Conservation (phyloP, 495 filamentous ascomycete species). For the Cercophora newfieldiana region DNA sequence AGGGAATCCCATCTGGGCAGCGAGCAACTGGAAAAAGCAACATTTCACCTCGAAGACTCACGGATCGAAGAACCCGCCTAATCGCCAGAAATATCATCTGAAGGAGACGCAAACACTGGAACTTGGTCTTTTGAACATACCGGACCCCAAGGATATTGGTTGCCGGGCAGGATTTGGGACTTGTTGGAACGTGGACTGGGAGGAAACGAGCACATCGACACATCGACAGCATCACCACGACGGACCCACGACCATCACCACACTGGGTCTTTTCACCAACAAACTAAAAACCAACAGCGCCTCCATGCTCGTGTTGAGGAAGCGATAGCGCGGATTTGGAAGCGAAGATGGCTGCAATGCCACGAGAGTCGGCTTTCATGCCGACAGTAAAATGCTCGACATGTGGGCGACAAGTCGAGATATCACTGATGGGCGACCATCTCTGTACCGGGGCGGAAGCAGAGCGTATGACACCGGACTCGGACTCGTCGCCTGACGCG, state of each 20-base stretch:
- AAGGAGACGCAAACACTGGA: not conserved
- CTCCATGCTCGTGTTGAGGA: slow-evolving; percentile 20
- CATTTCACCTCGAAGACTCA: slow-evolving; percentile 1
- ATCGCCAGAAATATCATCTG: not conserved
- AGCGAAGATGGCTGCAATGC: slow-evolving; percentile 46
- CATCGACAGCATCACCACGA: too few species aligned
- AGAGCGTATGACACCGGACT: slow-evolving; percentile 37
- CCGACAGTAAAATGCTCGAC: slow-evolving; percentile 95
- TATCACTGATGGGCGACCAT: slow-evolving; percentile 91
- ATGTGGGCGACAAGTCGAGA: slow-evolving; percentile 82
- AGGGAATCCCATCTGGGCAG: not conserved
- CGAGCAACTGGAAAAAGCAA: slow-evolving; percentile 18
- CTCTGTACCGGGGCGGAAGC: slow-evolving; percentile 54
- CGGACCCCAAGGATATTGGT: not conserved
- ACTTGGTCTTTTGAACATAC: not conserved
- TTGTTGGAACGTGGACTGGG: not conserved
- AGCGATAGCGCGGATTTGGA: slow-evolving; percentile 21
- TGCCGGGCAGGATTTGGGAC: not conserved
- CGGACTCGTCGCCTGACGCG: not conserved
- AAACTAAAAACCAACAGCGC: not conserved
- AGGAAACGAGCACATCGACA: too few species aligned
- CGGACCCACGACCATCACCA: not conserved
- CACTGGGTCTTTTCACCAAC: not conserved
- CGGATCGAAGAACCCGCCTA: not conserved
- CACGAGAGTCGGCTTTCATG: slow-evolving; percentile 69